Evolutionary conservation across 1,139 yeast species (phyloP).

Genomic region (Pneumocystis murina): DNA sequence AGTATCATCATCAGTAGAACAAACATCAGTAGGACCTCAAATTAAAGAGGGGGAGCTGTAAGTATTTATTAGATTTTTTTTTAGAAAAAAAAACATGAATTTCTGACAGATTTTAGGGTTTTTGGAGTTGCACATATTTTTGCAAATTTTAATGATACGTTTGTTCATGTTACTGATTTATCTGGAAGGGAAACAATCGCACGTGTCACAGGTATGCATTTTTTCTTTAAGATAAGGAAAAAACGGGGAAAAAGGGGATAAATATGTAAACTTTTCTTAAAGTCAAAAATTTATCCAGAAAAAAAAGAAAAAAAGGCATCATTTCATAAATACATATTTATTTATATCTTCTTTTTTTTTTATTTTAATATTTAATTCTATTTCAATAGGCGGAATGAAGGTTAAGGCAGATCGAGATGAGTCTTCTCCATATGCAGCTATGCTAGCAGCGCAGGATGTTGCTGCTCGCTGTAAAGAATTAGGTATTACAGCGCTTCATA

Average conservation of each 20-base stretch:
- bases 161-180: constrained; percentile 98
- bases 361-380: no score
- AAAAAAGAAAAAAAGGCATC: no score
- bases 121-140: constrained; percentile 99
- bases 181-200: constrained; percentile 99
- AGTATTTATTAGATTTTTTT: neutral
- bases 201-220: constrained; percentile 65
- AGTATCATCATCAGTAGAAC: neutral
- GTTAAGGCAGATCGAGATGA: constrained; percentile 99
- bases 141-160: constrained; percentile 99
- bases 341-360: no score
- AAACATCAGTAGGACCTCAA: neutral
- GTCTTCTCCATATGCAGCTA: constrained; percentile 99
- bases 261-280: no score
- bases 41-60: constrained; percentile 1
- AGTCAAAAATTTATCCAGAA: neutral
- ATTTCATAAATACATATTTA: no score
- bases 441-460: constrained; percentile 99
- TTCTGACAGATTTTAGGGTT: constrained; percentile 31
- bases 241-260: no score
- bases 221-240: no score
- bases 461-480: constrained; percentile 99
- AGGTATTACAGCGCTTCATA: constrained; percentile 98
- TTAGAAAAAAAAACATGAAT: neutral
- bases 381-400: constrained; percentile 80